Percentiles rank a stretch among this genome's conserved stretches.
These are phyloP conservation scores for Centrapalus pauciflorus DNA, from an alignment of 129 eudicot species.

Conservation along the genomic window DNA sequence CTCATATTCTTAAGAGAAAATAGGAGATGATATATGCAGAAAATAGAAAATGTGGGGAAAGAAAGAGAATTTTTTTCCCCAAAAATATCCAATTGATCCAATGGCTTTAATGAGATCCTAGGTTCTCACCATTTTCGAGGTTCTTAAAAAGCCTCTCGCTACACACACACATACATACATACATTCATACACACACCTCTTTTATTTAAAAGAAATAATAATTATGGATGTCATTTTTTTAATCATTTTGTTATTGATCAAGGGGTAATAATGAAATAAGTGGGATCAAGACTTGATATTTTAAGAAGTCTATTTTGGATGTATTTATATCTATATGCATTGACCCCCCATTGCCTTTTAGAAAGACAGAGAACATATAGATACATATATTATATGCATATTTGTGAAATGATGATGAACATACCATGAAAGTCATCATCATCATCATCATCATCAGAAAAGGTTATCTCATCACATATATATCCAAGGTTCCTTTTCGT, in stretches of 20 bases:
- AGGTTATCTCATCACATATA: conserved; percentile 13
- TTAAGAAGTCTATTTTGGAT: conserved; percentile 36
- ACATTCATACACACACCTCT: too few species aligned
- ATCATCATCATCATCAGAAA: conserved; percentile 15
- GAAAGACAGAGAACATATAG: conserved; percentile 17
- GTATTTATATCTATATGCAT: conserved; percentile 32
- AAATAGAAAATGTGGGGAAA: too few species aligned
- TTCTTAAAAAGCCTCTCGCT: too few species aligned
- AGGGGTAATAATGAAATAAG: conserved; percentile 24
- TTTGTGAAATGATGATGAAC: conserved; percentile 30
- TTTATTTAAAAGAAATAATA: too few species aligned
- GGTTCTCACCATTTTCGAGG: too few species aligned
- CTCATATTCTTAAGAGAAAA: too few species aligned
- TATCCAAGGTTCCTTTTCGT: conserved; percentile 41
- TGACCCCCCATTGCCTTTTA: conserved; percentile 31
- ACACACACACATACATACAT: too few species aligned
- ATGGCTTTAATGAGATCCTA: too few species aligned
- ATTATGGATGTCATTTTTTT: conserved; percentile 2
- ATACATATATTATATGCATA: conserved; percentile 23
- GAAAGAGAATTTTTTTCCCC: too few species aligned
- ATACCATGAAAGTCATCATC: conserved; percentile 27
- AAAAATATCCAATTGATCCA: too few species aligned
- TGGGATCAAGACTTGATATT: conserved; percentile 27
- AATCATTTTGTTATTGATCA: conserved; percentile 13
- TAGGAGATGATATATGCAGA: too few species aligned